Conservation (phyloP, 1,139 yeast genomes). For the Saccharomyces pastorianus region DNA sequence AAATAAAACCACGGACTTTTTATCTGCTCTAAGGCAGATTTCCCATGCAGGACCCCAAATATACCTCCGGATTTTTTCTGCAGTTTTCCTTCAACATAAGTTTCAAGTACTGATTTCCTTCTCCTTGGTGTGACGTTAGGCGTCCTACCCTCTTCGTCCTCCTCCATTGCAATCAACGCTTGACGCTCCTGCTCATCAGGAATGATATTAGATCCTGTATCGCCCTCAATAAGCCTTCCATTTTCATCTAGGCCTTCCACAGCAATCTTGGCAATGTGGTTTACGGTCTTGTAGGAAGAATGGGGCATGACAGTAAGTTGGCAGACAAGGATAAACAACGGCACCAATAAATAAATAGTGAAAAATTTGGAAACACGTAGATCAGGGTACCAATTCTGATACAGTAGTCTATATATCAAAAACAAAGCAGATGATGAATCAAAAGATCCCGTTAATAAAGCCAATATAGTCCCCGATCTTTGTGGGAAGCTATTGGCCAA, state of each 20-base stretch:
- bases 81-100: slow-evolving; percentile 48
- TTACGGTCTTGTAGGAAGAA: slow-evolving; percentile 64
- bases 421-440: slow-evolving; percentile 73
- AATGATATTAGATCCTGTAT: slow-evolving; percentile 27
- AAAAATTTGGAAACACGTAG: slow-evolving; percentile 50
- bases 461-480: slow-evolving; percentile 61
- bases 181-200: slow-evolving; percentile 29
- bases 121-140: slow-evolving; percentile 9
- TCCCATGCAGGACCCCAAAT: slow-evolving; percentile 77
- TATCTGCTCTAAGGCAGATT: slow-evolving; percentile 52
- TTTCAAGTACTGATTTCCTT: slow-evolving; percentile 52
- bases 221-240: slow-evolving; percentile 31
- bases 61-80: slow-evolving; percentile 59
- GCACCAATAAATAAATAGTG: slow-evolving; percentile 57
- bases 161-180: slow-evolving; percentile 20
- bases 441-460: slow-evolving; percentile 67
- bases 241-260: slow-evolving; percentile 63
- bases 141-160: slow-evolving; percentile 13
- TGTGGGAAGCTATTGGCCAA: slow-evolving; percentile 66
- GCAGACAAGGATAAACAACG: slow-evolving; percentile 62
- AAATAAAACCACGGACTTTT: slow-evolving; percentile 69
- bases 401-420: slow-evolving; percentile 54
- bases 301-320: slow-evolving; percentile 74
- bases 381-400: slow-evolving; percentile 37
- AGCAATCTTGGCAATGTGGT: slow-evolving; percentile 40